Conservation (phyloP, 2,329 filamentous ascomycete genomes). For the Gnomoniopsis sp. region DNA sequence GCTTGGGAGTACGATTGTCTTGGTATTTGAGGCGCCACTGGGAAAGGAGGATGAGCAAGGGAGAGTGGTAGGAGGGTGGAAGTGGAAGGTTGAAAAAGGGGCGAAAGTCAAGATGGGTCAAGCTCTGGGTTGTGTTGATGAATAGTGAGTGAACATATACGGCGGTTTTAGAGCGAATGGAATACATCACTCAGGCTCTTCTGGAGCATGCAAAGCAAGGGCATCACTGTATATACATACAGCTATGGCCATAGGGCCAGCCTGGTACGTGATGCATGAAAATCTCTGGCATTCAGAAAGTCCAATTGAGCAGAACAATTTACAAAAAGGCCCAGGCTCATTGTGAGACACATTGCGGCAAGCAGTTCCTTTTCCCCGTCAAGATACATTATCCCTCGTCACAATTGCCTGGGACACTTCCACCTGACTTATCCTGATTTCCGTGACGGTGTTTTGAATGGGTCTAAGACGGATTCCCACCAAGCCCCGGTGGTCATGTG, state of each 20-base stretch:
- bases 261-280: too few relatives aligned
- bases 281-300: too few relatives aligned
- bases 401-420: not conserved
- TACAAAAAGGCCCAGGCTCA: too few relatives aligned
- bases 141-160: slow-evolving; percentile 13
- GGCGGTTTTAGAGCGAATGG: too few relatives aligned
- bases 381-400: not conserved
- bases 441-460: not conserved
- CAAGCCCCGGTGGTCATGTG: not conserved
- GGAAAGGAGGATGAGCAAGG: slow-evolving; percentile 53
- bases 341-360: too few relatives aligned
- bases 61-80: slow-evolving; percentile 63
- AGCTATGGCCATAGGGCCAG: too few relatives aligned
- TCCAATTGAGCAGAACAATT: too few relatives aligned
- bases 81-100: slow-evolving; percentile 83
- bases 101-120: slow-evolving; percentile 88
- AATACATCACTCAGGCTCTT: too few relatives aligned
- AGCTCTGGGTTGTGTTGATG: slow-evolving; percentile 71
- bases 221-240: too few relatives aligned
- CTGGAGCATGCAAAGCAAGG: too few relatives aligned
- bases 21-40: slow-evolving; percentile 92
- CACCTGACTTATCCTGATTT: not conserved
- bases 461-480: not conserved
- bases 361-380: not conserved
- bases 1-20: slow-evolving; percentile 87